phyloP scores from a whole-genome alignment of 1,284 basidiomycete genomes.

The Cryptococcus sp. region DNA sequence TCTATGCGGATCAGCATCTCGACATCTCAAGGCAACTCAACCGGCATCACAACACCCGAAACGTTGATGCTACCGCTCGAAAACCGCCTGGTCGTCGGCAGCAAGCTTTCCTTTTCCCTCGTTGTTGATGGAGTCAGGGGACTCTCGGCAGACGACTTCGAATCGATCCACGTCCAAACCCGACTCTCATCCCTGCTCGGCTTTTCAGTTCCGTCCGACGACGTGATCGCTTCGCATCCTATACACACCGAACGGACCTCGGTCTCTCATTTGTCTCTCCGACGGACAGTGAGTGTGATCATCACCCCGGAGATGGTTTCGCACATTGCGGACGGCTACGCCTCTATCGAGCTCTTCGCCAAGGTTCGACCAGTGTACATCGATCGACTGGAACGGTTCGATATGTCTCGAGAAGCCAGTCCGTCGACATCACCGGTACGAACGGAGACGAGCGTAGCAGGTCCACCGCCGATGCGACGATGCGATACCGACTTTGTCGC shows the following conservation, averaged over 20 bases:
- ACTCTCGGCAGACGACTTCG: conserved; percentile 75
- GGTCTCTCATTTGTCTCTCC: conserved; percentile 70
- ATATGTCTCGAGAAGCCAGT: conserved; percentile 55
- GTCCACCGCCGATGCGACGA: conserved; percentile 66
- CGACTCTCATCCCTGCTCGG: conserved; percentile 76
- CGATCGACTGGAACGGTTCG: conserved; percentile 83
- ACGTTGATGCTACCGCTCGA: conserved; percentile 51
- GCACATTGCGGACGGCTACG: conserved; percentile 69
- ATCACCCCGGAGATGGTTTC: conserved; percentile 65
- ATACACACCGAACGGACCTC: conserved; percentile 68
- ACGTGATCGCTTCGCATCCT: conserved; percentile 68
- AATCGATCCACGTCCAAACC: conserved; percentile 74
- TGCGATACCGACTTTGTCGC: conserved; percentile 89
- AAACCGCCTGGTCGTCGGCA: conserved; percentile 60
- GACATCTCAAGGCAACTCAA: conserved; percentile 27
- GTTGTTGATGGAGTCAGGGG: conserved; percentile 81
- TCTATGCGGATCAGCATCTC: conserved; percentile 66
- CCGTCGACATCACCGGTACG: conserved; percentile 8
- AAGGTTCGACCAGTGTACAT: conserved; percentile 71
- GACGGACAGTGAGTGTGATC: conserved; percentile 70
- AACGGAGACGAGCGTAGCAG: background rate
- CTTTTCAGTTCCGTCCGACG: conserved; percentile 62
- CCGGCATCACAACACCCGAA: conserved; percentile 35
- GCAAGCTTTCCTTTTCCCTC: conserved; percentile 73
- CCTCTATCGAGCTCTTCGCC: conserved; percentile 82